Conservation (phyloP, 192 early-diverging fungal genomes). For the Podochytrium sp. region DNA sequence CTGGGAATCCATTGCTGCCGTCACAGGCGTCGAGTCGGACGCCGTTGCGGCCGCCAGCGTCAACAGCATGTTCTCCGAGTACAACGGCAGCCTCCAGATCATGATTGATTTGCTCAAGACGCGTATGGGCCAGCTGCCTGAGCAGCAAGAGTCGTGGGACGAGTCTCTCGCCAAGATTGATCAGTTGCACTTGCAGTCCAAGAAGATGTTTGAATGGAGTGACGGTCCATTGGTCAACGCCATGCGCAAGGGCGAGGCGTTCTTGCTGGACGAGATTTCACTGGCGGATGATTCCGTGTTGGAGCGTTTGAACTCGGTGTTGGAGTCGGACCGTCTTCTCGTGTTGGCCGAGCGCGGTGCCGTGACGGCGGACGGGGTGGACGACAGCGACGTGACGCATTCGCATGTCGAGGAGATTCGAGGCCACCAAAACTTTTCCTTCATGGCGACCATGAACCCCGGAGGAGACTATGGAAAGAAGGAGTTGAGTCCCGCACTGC, state of each 20-base stretch:
- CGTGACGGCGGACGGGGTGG: background rate
- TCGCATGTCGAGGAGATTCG: slow-evolving; percentile 71
- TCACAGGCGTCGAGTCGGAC: slow-evolving; percentile 1
- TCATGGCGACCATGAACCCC: slow-evolving; percentile 99
- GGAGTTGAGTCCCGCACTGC: slow-evolving; percentile 93
- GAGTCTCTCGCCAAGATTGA: background rate
- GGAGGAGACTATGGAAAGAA: slow-evolving; percentile 99
- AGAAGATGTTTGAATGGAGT: slow-evolving; percentile 91
- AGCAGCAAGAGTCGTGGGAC: background rate
- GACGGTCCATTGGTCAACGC: slow-evolving; percentile 94
- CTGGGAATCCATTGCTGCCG: slow-evolving; percentile 10
- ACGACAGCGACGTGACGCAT: slow-evolving; percentile 4
- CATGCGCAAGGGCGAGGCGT: slow-evolving; percentile 82
- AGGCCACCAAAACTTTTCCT: slow-evolving; percentile 76
- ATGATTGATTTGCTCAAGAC: slow-evolving; percentile 18
- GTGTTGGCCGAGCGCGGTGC: slow-evolving; percentile 91
- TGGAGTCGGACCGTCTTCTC: slow-evolving; percentile 84
- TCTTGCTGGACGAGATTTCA: slow-evolving; percentile 97
- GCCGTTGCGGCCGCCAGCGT: background rate
- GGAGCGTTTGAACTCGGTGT: slow-evolving; percentile 92
- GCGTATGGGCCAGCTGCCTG: background rate
- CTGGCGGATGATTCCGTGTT: slow-evolving; percentile 98
- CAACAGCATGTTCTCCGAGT: slow-evolving; percentile 11
- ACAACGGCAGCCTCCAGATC: slow-evolving; percentile 13
- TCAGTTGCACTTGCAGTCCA: slow-evolving; percentile 10